phyloP scores from a whole-genome alignment of 1,284 basidiomycete genomes.

The Volvariella volvacea region DNA sequence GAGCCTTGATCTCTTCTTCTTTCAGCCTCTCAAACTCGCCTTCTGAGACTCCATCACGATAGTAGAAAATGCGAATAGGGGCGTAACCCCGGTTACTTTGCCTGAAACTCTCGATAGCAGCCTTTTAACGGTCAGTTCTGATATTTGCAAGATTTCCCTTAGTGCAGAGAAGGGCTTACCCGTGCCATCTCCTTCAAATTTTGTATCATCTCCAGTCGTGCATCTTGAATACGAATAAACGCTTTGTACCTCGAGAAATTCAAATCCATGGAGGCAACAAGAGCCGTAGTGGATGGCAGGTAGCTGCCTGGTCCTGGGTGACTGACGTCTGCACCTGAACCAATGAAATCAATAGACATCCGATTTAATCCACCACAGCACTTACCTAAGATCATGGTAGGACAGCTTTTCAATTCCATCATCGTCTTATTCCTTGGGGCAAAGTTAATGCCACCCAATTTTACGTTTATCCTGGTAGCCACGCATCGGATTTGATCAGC shows the following conservation, averaged over 20 bases:
- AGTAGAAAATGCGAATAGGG: constrained; percentile 21
- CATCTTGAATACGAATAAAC: constrained; percentile 34
- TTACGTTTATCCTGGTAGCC: constrained; percentile 29
- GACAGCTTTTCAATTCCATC: constrained; percentile 11
- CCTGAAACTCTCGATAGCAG: not conserved
- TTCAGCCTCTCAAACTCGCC: constrained; percentile 27
- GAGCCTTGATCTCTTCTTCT: constrained; percentile 15
- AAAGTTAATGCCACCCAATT: constrained; percentile 31
- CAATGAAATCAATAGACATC: not conserved
- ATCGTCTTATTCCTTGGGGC: constrained; percentile 18
- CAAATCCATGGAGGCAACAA: constrained; percentile 27
- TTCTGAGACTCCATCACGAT: constrained; percentile 34
- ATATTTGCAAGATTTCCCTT: no score
- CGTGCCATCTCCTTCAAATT: constrained; percentile 35
- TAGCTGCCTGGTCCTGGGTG: constrained; percentile 28
- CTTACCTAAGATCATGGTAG: constrained; percentile 32
- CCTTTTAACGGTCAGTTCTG: not conserved
- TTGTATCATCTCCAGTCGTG: constrained; percentile 44
- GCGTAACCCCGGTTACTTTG: no score
- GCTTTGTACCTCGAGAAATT: constrained; percentile 21
- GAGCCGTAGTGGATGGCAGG: constrained; percentile 28
- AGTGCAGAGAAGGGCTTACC: no score
- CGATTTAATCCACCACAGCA: not conserved
- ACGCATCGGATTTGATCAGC: not conserved
- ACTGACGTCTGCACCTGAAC: constrained; percentile 32